Evolutionary conservation across 805 yeast genomes (phyloP), one percentile per base, ranked within the genome.

Genomic region (Ogataea haglerorum): DNA sequence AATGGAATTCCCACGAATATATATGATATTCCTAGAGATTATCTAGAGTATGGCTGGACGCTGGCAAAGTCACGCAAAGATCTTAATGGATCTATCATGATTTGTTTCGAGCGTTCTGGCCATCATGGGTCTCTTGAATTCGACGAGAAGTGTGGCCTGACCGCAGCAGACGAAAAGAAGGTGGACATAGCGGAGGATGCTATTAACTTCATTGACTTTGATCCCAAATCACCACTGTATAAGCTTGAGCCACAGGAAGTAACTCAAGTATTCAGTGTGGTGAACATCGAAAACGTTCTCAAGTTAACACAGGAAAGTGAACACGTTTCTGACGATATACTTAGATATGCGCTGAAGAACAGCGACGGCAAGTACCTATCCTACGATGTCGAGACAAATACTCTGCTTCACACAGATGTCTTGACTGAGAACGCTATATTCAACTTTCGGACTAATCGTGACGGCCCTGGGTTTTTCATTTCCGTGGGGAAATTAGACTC

Each of bases 391-490:
- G 32, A 29, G 4, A 27, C 30, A 1, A 56, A 51, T 30, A 38
- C 35, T 12, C 36, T 62, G 19, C 30, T 36, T 13, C 44, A 48
- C 4, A 47, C 61, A 1, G 52, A 48, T n/a, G 61, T 58, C 3
- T 34, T 64, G 12, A 62, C 68, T 1, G 48, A 46, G 13, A 40
- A 48, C 33, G 60, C 58, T 15, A 49, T 64, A 3, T 60, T 64
- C 40, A 45, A 43, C 18, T 48, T 61, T 5, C 34, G 19, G 14
- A 21, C 40, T 3, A 46, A 34, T 9, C 25, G n/a, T 3, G 15
- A 18, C 6, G 40, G 35, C 19, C 36, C 38, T 19, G 18, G 12
- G 2, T 40, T 38, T 25, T 46, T 31, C 6, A 32, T 60, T 6
- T 36, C 51, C 1, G 45, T 55, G 7, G 63, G 60, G 6, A 34